phyloP scores from a whole-genome alignment of 305 asterid genomes.

The Salvia sclarea region DNA sequence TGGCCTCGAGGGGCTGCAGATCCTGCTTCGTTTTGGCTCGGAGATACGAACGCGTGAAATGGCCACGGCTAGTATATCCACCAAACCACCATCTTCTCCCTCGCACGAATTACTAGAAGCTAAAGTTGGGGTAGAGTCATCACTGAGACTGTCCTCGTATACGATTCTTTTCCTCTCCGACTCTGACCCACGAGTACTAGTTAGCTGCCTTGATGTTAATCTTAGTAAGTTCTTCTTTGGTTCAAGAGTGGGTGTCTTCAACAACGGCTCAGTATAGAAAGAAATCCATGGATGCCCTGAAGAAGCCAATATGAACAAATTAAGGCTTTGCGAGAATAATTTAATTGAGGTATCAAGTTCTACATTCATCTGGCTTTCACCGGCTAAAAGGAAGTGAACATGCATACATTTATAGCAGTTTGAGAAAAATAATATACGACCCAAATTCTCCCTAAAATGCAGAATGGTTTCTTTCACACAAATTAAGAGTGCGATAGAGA shows the following conservation, averaged over 20 bases:
- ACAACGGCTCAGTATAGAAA: slow-evolving; percentile 59
- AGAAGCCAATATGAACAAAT: not conserved
- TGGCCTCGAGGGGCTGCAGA: slow-evolving; percentile 62
- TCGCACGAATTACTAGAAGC: slow-evolving; percentile 39
- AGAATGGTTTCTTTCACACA: too few species aligned
- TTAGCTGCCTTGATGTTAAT: slow-evolving; percentile 45
- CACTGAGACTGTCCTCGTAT: slow-evolving; percentile 45
- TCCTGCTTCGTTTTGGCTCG: slow-evolving; percentile 81
- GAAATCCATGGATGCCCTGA: slow-evolving; percentile 88
- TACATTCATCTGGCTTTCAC: not conserved
- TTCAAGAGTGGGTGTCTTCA: slow-evolving; percentile 38
- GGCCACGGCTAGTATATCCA: slow-evolving; percentile 71
- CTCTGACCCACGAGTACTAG: slow-evolving; percentile 43
- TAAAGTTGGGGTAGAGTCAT: slow-evolving; percentile 48
- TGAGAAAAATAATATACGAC: not conserved
- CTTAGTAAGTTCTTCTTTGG: slow-evolving; percentile 43
- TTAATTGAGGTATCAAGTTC: not conserved
- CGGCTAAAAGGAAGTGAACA: not conserved
- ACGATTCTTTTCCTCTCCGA: slow-evolving; percentile 55
- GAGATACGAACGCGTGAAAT: slow-evolving; percentile 77
- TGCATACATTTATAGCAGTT: not conserved
- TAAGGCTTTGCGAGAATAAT: too few species aligned
- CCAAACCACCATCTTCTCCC: slow-evolving; percentile 57
- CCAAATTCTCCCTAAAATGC: not conserved
- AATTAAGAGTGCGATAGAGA: too few species aligned